A percentile compares a stretch with the other conserved stretches of the same genome.
phyloP scores from a whole-genome alignment of 2,329 filamentous ascomycete species.

The Pyrenophora teres region DNA sequence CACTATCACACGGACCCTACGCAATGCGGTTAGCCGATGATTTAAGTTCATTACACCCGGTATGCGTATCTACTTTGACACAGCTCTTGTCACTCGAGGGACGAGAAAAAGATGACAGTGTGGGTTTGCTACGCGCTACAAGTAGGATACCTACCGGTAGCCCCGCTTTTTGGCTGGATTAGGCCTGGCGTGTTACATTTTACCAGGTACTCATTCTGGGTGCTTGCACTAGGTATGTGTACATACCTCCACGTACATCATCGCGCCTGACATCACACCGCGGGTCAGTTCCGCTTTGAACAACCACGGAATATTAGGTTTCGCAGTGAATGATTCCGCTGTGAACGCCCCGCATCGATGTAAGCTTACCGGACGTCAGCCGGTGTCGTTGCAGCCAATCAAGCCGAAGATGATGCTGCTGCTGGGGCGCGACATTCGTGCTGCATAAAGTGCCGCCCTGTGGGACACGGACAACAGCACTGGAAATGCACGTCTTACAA shows the following conservation, averaged over 20 bases:
- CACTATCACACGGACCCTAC: too few relatives aligned
- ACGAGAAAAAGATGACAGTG: too few relatives aligned
- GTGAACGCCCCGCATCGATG: constrained; percentile 8
- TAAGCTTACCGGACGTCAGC: neutral
- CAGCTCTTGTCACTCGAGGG: neutral
- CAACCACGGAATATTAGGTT: too few relatives aligned
- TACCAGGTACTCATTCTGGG: too few relatives aligned
- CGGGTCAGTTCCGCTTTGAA: too few relatives aligned
- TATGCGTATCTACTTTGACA: neutral
- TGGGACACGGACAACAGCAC: neutral
- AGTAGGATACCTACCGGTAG: too few relatives aligned
- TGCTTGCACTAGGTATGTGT: too few relatives aligned
- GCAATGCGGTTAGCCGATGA: constrained; percentile 5
- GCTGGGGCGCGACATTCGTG: neutral
- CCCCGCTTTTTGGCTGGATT: too few relatives aligned
- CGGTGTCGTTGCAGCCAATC: constrained; percentile 9
- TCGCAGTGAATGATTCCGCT: neutral
- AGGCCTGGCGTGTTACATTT: too few relatives aligned
- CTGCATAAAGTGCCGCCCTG: neutral
- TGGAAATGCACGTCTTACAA: constrained; percentile 7
- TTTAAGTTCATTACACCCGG: constrained; percentile 4
- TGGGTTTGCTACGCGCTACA: too few relatives aligned
- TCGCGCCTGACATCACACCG: neutral
- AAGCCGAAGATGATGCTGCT: constrained; percentile 12
- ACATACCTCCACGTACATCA: constrained; percentile 9